These are phyloP conservation scores for Pichia sp. DNA, from an alignment of 1,139 yeast species.

Conservation along the genomic window DNA sequence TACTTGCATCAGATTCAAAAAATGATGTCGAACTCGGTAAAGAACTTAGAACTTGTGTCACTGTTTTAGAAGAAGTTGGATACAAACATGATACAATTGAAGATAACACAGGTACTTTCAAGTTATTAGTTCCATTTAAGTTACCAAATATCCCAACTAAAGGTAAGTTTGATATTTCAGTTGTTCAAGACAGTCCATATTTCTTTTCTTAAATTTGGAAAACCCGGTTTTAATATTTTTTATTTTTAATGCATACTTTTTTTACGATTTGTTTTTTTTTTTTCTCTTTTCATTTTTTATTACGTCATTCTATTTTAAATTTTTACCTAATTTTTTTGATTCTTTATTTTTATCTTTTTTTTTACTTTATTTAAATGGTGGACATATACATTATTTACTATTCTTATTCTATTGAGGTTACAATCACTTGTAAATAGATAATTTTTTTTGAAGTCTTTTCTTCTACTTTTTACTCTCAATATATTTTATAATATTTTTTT, in stretches of 20 bases:
- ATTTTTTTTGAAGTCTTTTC: background rate
- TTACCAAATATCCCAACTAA: constrained; percentile 73
- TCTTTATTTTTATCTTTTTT: constrained; percentile 1
- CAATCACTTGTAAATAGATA: constrained; percentile 9
- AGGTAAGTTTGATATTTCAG: constrained; percentile 78
- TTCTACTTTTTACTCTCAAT: background rate
- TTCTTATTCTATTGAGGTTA: constrained; percentile 1
- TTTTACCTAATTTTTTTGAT: too few relatives aligned
- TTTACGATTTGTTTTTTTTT: background rate
- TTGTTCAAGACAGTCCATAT: constrained; percentile 67
- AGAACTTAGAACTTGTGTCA: constrained; percentile 66
- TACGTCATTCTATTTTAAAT: background rate
- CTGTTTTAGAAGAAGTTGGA: constrained; percentile 42
- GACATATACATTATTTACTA: background rate
- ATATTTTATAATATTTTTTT: background rate
- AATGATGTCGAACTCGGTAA: constrained; percentile 46
- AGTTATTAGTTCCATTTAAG: constrained; percentile 52
- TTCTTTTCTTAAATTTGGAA: constrained; percentile 49
- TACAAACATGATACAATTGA: constrained; percentile 22
- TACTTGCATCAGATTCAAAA: constrained; percentile 50
- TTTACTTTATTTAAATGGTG: constrained; percentile 1
- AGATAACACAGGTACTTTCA: constrained; percentile 26
- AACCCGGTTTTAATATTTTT: background rate
- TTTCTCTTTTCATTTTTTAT: background rate
- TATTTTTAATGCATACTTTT: background rate